Conservation (phyloP, 495 filamentous ascomycete species). For the Usnea hakonensis region DNA sequence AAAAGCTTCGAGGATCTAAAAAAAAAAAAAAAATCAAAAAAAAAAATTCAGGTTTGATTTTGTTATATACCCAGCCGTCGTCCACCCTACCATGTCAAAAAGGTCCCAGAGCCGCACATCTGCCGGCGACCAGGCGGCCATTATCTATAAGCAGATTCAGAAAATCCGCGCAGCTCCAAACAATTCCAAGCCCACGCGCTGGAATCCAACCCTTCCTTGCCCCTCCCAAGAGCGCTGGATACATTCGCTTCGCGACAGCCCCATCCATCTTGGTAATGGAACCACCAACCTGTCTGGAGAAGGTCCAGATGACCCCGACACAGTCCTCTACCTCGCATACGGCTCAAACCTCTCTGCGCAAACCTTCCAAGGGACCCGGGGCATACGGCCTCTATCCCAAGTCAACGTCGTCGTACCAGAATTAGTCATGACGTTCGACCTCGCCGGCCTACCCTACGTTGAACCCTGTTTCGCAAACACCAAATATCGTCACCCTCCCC, state of each 20-base stretch:
- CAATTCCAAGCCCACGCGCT: background rate
- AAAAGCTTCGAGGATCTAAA: too few relatives aligned
- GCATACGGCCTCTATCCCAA: conserved; percentile 69
- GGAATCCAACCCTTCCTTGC: background rate
- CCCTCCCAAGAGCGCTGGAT: conserved; percentile 7
- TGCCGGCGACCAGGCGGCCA: background rate
- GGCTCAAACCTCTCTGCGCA: conserved; percentile 77
- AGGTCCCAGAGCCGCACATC: background rate
- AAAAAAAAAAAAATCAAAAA: too few relatives aligned
- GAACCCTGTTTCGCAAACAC: conserved; percentile 94
- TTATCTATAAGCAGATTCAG: background rate
- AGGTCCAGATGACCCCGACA: conserved; percentile 28
- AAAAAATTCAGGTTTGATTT: too few relatives aligned
- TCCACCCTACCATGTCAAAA: conserved; percentile 1
- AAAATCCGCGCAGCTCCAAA: background rate
- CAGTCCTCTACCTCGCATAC: conserved; percentile 88
- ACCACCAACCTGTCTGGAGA: background rate
- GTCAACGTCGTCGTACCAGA: conserved; percentile 72
- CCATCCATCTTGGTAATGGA: background rate
- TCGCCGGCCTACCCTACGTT: conserved; percentile 74
- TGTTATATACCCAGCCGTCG: too few relatives aligned
- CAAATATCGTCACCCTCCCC: conserved; percentile 36
- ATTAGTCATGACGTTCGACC: conserved; percentile 71
- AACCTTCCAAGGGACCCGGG: conserved; percentile 67
- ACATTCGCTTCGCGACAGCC: conserved; percentile 14